Evolutionary conservation across 2,329 filamentous ascomycete species (phyloP).

Genomic region (Aspergillus transmontanensis): DNA sequence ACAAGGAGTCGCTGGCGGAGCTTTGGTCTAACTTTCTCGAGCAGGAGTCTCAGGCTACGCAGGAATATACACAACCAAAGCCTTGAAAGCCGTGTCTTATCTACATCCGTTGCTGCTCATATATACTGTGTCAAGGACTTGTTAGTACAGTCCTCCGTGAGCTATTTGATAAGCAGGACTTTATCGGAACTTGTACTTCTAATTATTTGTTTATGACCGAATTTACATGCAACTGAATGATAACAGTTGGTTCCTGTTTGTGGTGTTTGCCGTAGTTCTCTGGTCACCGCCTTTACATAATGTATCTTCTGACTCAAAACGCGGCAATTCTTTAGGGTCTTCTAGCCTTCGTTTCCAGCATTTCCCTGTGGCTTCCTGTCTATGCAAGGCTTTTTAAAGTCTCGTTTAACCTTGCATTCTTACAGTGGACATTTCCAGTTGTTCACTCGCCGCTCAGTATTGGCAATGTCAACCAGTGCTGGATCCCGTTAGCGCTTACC

Average conservation of each 20-base stretch:
- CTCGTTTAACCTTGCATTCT: conserved; percentile 10
- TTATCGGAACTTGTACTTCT: conserved; percentile 9
- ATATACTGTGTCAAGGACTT: background rate
- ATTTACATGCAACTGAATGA: background rate
- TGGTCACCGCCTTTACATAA: conserved; percentile 17
- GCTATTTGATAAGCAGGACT: conserved; percentile 19
- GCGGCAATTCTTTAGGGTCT: background rate
- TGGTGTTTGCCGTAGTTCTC: conserved; percentile 6
- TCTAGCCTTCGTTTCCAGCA: background rate
- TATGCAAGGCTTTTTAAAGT: conserved; percentile 24
- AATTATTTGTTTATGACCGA: conserved; percentile 1
- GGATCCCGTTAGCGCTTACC: conserved; percentile 10
- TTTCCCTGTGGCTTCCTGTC: conserved; percentile 1
- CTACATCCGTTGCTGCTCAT: background rate
- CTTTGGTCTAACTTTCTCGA: conserved; percentile 95
- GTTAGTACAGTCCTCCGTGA: background rate
- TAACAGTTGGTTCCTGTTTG: conserved; percentile 1
- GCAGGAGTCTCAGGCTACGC: conserved; percentile 56
- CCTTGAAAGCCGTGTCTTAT: conserved; percentile 1
- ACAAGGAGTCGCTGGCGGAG: conserved; percentile 83
- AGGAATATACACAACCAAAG: conserved; percentile 29
- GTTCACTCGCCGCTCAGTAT: conserved; percentile 5
- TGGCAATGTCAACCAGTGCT: conserved; percentile 29
- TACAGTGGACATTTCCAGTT: background rate
- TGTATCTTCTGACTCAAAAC: background rate